A percentile compares a stretch with the other conserved stretches of the same genome.
Conservation (phyloP, 768 basidiomycete species). For the Leccinum truebloodii region DNA sequence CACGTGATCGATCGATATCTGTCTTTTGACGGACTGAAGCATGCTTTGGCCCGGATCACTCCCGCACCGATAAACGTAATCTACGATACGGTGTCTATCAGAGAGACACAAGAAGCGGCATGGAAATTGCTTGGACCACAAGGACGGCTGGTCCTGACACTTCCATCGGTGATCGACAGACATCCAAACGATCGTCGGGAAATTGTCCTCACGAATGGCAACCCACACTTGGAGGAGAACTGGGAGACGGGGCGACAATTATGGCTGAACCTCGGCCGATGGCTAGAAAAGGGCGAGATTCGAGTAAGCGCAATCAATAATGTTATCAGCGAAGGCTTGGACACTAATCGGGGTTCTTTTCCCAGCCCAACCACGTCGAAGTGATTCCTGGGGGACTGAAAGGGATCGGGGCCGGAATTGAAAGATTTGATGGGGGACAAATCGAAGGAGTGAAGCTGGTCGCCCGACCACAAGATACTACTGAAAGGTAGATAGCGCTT, state of each 20-base stretch:
- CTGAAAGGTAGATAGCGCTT: slow-evolving; percentile 35
- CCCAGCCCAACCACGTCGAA: slow-evolving; percentile 46
- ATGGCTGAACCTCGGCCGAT: slow-evolving; percentile 29
- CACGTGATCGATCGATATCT: slow-evolving; percentile 37
- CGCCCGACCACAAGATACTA: slow-evolving; percentile 45
- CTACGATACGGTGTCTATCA: slow-evolving; percentile 40
- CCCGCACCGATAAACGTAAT: slow-evolving; percentile 35
- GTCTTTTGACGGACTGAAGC: slow-evolving; percentile 31
- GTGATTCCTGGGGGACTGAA: slow-evolving; percentile 42
- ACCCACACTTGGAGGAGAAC: slow-evolving; percentile 35
- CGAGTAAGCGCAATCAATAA: slow-evolving; percentile 20
- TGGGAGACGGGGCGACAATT: slow-evolving; percentile 35
- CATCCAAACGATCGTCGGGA: slow-evolving; percentile 28
- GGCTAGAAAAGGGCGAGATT: slow-evolving; percentile 36
- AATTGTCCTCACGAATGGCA: slow-evolving; percentile 34
- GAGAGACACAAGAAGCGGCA: slow-evolving; percentile 41
- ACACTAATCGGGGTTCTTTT: background rate
- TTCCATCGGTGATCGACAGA: slow-evolving; percentile 34
- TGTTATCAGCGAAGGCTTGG: background rate
- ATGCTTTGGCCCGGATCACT: slow-evolving; percentile 39
- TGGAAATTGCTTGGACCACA: slow-evolving; percentile 39
- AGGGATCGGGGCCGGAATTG: slow-evolving; percentile 44
- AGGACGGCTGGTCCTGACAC: slow-evolving; percentile 38
- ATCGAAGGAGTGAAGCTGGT: slow-evolving; percentile 49
- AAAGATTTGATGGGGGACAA: slow-evolving; percentile 40